Evolutionary conservation across 164 flowering plant genomes (phyloP).

Genomic region (Vitis rupestris): DNA sequence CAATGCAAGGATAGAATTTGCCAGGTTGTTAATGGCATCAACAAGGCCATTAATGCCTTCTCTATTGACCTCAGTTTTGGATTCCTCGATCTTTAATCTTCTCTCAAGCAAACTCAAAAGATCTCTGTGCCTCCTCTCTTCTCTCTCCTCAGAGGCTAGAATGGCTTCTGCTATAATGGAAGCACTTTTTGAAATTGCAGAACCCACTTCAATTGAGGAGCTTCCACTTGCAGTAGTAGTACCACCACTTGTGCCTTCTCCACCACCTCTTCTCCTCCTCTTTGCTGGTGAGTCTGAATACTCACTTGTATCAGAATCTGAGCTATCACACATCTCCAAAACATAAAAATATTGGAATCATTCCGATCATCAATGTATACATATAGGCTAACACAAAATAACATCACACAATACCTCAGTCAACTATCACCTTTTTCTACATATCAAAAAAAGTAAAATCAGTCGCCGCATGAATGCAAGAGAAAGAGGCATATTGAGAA

Average conservation of each 20-base stretch:
- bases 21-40: slow-evolving; percentile 66
- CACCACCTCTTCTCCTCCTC: slow-evolving; percentile 47
- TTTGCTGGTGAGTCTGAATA: slow-evolving; percentile 63
- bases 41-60: slow-evolving; percentile 61
- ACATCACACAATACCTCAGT: background rate
- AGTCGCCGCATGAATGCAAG: background rate
- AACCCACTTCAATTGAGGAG: slow-evolving; percentile 34
- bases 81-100: slow-evolving; percentile 58
- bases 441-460: too few species aligned
- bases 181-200: slow-evolving; percentile 69
- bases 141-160: slow-evolving; percentile 59
- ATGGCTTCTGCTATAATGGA: slow-evolving; percentile 61
- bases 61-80: slow-evolving; percentile 48
- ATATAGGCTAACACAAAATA: background rate
- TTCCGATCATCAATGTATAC: background rate
- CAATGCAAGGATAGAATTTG: slow-evolving; percentile 56
- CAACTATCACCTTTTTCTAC: background rate
- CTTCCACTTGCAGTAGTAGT: slow-evolving; percentile 9
- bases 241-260: slow-evolving; percentile 14
- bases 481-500: background rate
- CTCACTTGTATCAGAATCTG: slow-evolving; percentile 70
- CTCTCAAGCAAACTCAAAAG: slow-evolving; percentile 53
- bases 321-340: slow-evolving; percentile 41
- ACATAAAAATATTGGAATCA: slow-evolving; percentile 9
- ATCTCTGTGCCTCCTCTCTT: slow-evolving; percentile 68